Percentiles rank a stretch among this genome's conserved stretches.
Conservation (phyloP, 805 yeast genomes). For the Barnettozyma siamensis region DNA sequence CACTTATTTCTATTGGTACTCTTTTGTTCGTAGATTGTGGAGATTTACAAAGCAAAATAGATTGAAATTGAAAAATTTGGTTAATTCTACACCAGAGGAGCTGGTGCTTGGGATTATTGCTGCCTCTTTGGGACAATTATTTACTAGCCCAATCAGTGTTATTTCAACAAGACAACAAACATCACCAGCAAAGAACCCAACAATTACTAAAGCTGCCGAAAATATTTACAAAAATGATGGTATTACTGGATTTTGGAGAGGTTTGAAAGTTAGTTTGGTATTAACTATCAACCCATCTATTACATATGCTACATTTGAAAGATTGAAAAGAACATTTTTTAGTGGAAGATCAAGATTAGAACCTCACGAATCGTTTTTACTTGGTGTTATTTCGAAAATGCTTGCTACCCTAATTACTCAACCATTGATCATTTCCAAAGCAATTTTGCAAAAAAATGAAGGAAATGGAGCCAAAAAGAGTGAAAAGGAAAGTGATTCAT, state of each 20-base stretch:
- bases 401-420: slow-evolving; percentile 77
- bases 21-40: slow-evolving; percentile 48
- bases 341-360: slow-evolving; percentile 34
- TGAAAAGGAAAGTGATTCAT: not conserved
- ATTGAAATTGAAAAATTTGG: slow-evolving; percentile 23
- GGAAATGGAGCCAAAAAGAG: not conserved
- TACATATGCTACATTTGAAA: slow-evolving; percentile 76
- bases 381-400: slow-evolving; percentile 78
- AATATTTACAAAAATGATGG: slow-evolving; percentile 62
- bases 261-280: slow-evolving; percentile 72
- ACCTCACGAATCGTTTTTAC: slow-evolving; percentile 58
- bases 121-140: slow-evolving; percentile 74
- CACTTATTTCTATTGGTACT: slow-evolving; percentile 85
- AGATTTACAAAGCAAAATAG: slow-evolving; percentile 37
- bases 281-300: slow-evolving; percentile 80
- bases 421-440: slow-evolving; percentile 81
- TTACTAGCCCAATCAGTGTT: slow-evolving; percentile 77
- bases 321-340: slow-evolving; percentile 47
- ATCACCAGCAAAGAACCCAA: slow-evolving; percentile 27
- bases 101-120: slow-evolving; percentile 72
- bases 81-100: slow-evolving; percentile 56
- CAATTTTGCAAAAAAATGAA: slow-evolving; percentile 56
- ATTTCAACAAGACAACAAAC: slow-evolving; percentile 66
- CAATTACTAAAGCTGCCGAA: slow-evolving; percentile 37
- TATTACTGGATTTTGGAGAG: slow-evolving; percentile 71